Evolutionary conservation across 495 filamentous ascomycete genomes (phyloP).

Genomic region (Lichenothelia convexa): DNA sequence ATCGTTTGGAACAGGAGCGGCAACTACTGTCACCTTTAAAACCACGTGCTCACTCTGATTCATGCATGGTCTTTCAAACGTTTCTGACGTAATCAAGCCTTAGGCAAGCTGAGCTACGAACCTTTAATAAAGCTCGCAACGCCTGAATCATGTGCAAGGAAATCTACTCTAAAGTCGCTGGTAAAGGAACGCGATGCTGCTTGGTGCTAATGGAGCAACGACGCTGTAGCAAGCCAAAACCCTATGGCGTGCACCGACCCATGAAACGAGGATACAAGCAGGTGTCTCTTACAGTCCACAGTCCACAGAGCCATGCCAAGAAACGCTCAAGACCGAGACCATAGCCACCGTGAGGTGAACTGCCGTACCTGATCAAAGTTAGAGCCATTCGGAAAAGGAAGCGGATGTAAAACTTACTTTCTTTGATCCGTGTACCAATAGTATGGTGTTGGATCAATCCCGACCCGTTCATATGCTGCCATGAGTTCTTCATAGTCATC

Average conservation of each 20-base stretch:
- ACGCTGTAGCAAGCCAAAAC: no score
- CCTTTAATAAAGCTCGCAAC: no score
- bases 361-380: conserved; percentile 53
- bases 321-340: conserved; percentile 91
- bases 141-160: no score
- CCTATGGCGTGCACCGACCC: conserved; percentile 75
- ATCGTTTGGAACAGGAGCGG: no score
- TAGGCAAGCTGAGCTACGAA: no score
- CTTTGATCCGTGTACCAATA: conserved; percentile 99
- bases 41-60: no score
- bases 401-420: conserved; percentile 57
- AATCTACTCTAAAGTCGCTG: no score
- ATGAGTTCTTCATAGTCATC: conserved; percentile 82
- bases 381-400: background rate
- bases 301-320: conserved; percentile 86
- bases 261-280: conserved; percentile 90
- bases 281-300: conserved; percentile 77
- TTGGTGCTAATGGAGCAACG: no score
- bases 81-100: no score
- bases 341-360: conserved; percentile 86
- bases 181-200: no score
- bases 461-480: conserved; percentile 69
- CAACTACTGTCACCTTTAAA: no score
- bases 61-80: no score
- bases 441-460: conserved; percentile 70